Evolutionary conservation across 345 rosid species (phyloP), one percentile per base, ranked within the genome.

Genomic region (Eucalyptus grandis): DNA sequence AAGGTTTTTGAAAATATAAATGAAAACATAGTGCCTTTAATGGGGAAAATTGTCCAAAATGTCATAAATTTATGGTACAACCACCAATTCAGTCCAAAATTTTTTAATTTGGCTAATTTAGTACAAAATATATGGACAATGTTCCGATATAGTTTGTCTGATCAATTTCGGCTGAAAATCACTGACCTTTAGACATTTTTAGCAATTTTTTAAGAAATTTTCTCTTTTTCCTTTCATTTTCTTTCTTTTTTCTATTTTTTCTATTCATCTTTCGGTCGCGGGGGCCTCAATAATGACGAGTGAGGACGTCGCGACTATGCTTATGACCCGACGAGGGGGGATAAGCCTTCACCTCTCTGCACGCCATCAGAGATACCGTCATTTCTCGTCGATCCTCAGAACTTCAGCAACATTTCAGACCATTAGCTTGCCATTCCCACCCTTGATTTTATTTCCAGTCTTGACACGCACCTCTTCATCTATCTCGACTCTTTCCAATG

Each of bases 101-200:
- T 56, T 62, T 62, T 62, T 30, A 4, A 27, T 30, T 60, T 62
- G 34, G 2, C 69, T 0, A 62, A 27, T 27, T 62, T 27, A 30
- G 15, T 27, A 30, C 8, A 4, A 62, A 27, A 62, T 14, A 13
- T 62, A 6, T 27, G 15, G 16, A 27, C 2, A 27, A 13, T 62
- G 13, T 1, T 62, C 4, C 34, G 12, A 62, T 60, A 3, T 60
- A 60, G 2, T 27, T 30, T 30, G n/a, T 60, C 1, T 1, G 0
- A 14, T 14, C 9, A 27, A 62, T 6, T 62, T 62, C 2, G 4
- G 15, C 0, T 2, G 4, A 62, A 62, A 62, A 27, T 62, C n/a
- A 14, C 0, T 13, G 2, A 62, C 8, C 7, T 6, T 6, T 13
- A 0, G 15, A 27, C 69, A 62, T 10, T 27, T 27, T 62, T 62